Evolutionary conservation across 2,329 filamentous ascomycete species (phyloP).

Genomic region (Triangularia verruculosa): DNA sequence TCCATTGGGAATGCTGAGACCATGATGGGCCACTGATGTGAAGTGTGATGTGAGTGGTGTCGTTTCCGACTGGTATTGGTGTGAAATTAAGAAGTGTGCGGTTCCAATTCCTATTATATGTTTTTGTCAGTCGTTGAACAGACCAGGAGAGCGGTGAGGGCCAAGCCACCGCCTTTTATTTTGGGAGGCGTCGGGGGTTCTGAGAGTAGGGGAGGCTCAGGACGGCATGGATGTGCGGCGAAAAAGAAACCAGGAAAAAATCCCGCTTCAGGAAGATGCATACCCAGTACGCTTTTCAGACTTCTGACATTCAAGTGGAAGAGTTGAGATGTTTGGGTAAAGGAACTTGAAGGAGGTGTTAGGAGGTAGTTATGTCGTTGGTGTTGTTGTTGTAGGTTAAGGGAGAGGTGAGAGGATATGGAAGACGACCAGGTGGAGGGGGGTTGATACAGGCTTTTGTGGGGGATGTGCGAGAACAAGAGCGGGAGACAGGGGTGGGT

Average conservation of each 20-base stretch:
- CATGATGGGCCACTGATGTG: constrained; percentile 39
- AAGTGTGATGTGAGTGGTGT: background rate
- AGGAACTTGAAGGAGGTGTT: background rate
- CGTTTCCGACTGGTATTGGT: constrained; percentile 12
- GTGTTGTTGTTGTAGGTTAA: constrained; percentile 4
- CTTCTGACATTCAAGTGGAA: constrained; percentile 16
- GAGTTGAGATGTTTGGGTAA: background rate
- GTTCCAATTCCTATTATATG: constrained; percentile 26
- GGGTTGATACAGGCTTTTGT: constrained; percentile 19
- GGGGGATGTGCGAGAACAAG: constrained; percentile 11
- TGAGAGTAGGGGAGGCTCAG: constrained; percentile 14
- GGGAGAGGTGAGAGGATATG: constrained; percentile 14
- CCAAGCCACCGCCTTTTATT: constrained; percentile 24
- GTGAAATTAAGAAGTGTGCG: constrained; percentile 23
- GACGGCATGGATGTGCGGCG: constrained; percentile 10
- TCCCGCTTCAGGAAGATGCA: background rate
- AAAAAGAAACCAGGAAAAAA: constrained; percentile 7
- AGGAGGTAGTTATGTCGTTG: background rate
- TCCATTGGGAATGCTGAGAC: constrained; percentile 52
- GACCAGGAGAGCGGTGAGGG: constrained; percentile 29
- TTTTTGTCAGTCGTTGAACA: constrained; percentile 26
- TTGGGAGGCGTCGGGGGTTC: constrained; percentile 23
- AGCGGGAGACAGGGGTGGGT: constrained; percentile 10
- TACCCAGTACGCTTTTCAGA: background rate
- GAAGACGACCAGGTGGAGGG: constrained; percentile 6